Evolutionary conservation across 768 basidiomycete genomes (phyloP).

Genomic region (Roridomyces roridus): DNA sequence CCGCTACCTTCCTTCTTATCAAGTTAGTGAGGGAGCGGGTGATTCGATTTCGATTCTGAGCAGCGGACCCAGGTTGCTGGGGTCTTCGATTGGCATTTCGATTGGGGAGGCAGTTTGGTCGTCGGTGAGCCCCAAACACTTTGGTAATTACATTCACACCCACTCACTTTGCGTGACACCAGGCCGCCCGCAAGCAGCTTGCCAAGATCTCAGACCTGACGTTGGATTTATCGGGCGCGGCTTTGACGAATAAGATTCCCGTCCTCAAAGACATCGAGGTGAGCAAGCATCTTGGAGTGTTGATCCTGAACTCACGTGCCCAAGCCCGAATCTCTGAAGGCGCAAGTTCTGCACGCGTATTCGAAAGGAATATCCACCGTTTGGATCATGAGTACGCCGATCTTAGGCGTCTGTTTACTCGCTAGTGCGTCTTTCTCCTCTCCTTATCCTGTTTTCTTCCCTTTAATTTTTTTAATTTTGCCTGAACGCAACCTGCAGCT

Average conservation of each 20-base stretch:
- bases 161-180: neutral
- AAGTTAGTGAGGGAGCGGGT: no score
- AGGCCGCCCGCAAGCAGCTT: conserved; percentile 12
- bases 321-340: conserved; percentile 15
- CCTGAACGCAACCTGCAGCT: neutral
- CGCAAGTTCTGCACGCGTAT: conserved; percentile 20
- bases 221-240: conserved; percentile 13
- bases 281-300: no score
- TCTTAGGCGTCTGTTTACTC: conserved; percentile 14
- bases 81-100: neutral
- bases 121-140: neutral
- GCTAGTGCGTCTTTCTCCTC: neutral
- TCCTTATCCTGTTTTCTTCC: no score
- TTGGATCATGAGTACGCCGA: conserved; percentile 21
- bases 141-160: neutral
- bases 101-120: neutral
- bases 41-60: no score
- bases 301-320: neutral
- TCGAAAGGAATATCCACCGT: conserved; percentile 20
- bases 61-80: neutral
- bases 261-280: conserved; percentile 14
- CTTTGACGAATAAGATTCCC: conserved; percentile 14
- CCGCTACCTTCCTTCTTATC: no score
- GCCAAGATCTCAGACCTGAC: conserved; percentile 12
- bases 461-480: no score